Evolutionary conservation across 1,139 yeast genomes (phyloP).

Genomic region (Diutina scorzettiae): DNA sequence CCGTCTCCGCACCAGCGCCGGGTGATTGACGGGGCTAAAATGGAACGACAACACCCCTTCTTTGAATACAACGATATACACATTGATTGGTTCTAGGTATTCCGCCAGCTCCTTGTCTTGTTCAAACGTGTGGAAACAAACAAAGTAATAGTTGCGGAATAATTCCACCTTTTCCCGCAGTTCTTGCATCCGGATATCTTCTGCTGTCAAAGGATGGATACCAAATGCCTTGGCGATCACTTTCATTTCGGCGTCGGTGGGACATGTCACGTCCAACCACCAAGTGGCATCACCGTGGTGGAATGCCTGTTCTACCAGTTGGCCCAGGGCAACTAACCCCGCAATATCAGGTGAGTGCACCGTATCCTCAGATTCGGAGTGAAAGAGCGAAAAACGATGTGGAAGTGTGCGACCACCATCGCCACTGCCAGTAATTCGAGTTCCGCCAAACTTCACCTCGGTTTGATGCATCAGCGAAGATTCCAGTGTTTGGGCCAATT

Average conservation of each 20-base stretch:
- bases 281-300: constrained; percentile 49
- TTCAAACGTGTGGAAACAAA: constrained; percentile 74
- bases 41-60: constrained; percentile 81
- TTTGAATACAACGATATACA: constrained; percentile 77
- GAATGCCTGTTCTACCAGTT: constrained; percentile 55
- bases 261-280: constrained; percentile 71
- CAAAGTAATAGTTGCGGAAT: constrained; percentile 64
- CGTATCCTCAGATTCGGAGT: constrained; percentile 74
- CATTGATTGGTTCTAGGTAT: constrained; percentile 76
- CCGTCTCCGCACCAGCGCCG: constrained; percentile 83
- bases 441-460: constrained; percentile 6
- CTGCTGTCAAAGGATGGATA: constrained; percentile 78
- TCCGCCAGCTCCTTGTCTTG: constrained; percentile 69
- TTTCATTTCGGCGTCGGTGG: constrained; percentile 60
- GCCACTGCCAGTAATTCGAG: not conserved
- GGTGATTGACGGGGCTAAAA: constrained; percentile 68
- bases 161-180: constrained; percentile 77
- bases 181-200: constrained; percentile 77
- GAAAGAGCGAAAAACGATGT: constrained; percentile 64
- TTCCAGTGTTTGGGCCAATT: not conserved
- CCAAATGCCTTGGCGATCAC: constrained; percentile 59
- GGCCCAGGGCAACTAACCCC: constrained; percentile 53
- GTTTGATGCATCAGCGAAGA: not conserved
- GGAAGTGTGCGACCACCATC: not conserved
- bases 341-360: constrained; percentile 83